These are phyloP conservation scores for Hydnum rufescens DNA, from an alignment of 768 basidiomycete species.

Conservation along the genomic window DNA sequence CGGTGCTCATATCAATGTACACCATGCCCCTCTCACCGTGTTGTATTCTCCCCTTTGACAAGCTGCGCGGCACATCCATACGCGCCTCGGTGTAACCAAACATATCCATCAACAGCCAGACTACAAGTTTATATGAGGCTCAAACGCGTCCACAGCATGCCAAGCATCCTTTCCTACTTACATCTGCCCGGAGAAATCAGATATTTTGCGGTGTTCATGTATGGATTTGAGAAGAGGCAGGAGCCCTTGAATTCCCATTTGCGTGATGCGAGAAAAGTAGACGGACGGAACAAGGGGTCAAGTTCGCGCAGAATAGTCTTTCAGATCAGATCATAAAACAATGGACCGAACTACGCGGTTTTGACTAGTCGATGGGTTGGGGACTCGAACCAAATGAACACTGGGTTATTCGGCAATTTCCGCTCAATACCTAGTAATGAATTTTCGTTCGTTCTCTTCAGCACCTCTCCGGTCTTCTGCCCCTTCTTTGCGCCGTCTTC, in stretches of 20 bases:
- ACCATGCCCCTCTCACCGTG: conserved; percentile 37
- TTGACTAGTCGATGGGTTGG: too few species aligned
- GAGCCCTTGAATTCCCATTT: conserved; percentile 84
- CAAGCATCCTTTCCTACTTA: conserved; percentile 11
- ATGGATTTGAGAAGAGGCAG: conserved; percentile 82
- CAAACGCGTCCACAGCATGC: not conserved
- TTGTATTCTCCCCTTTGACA: conserved; percentile 64
- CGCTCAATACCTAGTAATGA: too few species aligned
- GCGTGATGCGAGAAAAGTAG: too few species aligned
- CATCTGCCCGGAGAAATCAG: conserved; percentile 66
- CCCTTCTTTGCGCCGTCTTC: too few species aligned
- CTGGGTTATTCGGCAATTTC: too few species aligned
- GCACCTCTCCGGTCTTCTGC: too few species aligned
- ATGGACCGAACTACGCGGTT: too few species aligned
- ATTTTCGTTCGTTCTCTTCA: too few species aligned
- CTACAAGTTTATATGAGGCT: conserved; percentile 12
- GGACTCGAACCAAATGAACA: too few species aligned
- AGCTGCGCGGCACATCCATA: conserved; percentile 82
- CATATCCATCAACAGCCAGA: conserved; percentile 87
- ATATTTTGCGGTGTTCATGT: conserved; percentile 55
- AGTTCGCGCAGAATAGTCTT: too few species aligned
- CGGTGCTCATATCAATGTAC: not conserved
- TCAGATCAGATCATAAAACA: too few species aligned
- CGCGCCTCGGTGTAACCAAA: conserved; percentile 79
- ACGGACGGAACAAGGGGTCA: too few species aligned